Evolutionary conservation across 192 early-diverging fungal species (phyloP), one percentile per base, ranked within the genome.

Genomic region (Nowakowskiella sp.): DNA sequence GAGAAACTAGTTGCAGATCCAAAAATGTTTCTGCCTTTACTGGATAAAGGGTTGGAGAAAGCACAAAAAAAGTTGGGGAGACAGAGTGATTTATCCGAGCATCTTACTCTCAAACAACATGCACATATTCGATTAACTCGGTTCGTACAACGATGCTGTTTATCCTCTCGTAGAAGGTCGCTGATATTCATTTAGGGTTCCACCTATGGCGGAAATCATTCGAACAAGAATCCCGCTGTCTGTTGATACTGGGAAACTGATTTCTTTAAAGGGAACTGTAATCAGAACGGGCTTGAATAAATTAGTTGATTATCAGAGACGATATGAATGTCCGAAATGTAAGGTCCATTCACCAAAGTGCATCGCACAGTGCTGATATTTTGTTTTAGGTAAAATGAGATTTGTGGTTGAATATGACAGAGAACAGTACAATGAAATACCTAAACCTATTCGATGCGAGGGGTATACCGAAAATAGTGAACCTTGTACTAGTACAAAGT

Each of bases 201-300:
- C 69, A 1, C 61, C 63, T 23, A 55, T 64, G 19, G 61, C 61
- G 16, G 42, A 58, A 31, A 28, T 76, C 16, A 32, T 55, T 31
- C 57, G 78, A 16, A 71, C 60, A 27, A 65, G 65, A 4, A 61
- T 87, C 6, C 85, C 85, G 5, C 70, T 71, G 7, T 78, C 76
- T 6, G 56, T 51, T 1, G 82, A 85, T 53, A 67, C 72, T 2
- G 85, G 85, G 3, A 62, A 61, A 6, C 67, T 85, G 60, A 30
- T 85, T 22, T 64, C 66, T 16, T 47, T 87, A 2, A 66, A 77
- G 2, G 85, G 83, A 6, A 87, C 85, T 8, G 85, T 85, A 6
- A 72, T 80, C 9, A 68, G 84, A 39, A 81, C 82, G 2, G 85
- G 85, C 0, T 47, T 71, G 47, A 72, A 77, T 23, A 85, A 85